Evolutionary conservation across 805 yeast genomes (phyloP).

Genomic region (Yamadazyma akitaensis): DNA sequence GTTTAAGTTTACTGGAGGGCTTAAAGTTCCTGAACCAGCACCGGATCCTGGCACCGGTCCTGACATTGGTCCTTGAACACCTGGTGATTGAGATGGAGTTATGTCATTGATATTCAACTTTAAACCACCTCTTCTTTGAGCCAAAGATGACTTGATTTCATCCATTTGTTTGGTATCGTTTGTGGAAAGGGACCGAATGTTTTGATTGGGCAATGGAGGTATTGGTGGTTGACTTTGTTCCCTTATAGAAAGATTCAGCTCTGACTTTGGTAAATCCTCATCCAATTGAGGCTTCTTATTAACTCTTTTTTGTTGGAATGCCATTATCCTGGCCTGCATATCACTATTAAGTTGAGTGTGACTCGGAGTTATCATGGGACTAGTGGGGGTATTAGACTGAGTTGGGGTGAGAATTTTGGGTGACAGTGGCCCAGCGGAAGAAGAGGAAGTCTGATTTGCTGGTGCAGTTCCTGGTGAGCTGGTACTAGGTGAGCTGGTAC

Average conservation of each 20-base stretch:
- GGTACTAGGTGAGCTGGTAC: neutral
- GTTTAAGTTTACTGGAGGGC: constrained; percentile 13
- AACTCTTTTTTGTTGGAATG: constrained; percentile 77
- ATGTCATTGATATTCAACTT: constrained; percentile 41
- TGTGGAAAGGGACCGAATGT: constrained; percentile 16
- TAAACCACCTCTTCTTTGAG: constrained; percentile 52
- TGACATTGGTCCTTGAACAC: too few species aligned
- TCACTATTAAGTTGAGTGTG: constrained; percentile 54
- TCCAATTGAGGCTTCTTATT: constrained; percentile 3
- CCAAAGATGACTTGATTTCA: constrained; percentile 36
- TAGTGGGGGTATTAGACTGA: constrained; percentile 11
- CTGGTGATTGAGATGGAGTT: constrained; percentile 18
- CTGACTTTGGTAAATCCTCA: constrained; percentile 5
- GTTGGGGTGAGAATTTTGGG: constrained; percentile 7
- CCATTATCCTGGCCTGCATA: constrained; percentile 81
- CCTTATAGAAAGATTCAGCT: constrained; percentile 4
- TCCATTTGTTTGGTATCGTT: constrained; percentile 10
- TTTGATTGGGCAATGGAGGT: constrained; percentile 24
- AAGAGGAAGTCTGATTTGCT: neutral
- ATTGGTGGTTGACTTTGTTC: constrained; percentile 13
- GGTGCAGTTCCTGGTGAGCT: neutral
- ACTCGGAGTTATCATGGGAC: constrained; percentile 12
- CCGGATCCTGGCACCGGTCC: too few species aligned
- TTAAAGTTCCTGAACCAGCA: constrained; percentile 11
- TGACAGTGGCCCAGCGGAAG: neutral